These are phyloP conservation scores for Pyrenula aspistea DNA, from an alignment of 495 filamentous ascomycete genomes.

Conservation along the genomic window DNA sequence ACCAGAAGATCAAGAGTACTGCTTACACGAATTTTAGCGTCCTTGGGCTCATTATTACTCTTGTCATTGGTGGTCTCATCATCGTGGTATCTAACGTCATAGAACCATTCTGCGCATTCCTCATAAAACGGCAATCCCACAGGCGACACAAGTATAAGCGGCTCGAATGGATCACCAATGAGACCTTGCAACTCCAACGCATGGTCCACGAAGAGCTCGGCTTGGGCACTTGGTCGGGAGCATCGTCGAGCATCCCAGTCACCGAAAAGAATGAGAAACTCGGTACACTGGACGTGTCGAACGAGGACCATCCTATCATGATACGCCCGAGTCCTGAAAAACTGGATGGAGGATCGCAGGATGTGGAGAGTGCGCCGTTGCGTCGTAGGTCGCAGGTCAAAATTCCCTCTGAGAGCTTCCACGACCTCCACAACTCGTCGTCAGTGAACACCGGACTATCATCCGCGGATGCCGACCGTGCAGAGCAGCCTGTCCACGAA, in stretches of 20 bases:
- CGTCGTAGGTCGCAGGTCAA: not conserved
- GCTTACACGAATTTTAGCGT: not conserved
- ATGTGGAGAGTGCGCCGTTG: not conserved
- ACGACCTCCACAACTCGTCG: not conserved
- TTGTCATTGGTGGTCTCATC: not conserved
- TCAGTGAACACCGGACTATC: not conserved
- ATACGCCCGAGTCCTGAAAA: not conserved
- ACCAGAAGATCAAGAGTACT: not conserved
- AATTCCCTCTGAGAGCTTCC: not conserved
- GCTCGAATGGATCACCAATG: not conserved
- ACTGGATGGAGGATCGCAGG: not conserved
- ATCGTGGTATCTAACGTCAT: not conserved
- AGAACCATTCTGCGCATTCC: not conserved
- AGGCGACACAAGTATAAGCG: not conserved
- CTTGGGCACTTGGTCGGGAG: not conserved
- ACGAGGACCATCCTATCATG: not conserved
- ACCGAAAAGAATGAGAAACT: not conserved
- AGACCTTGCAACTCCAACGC: not conserved
- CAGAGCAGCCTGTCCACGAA: not conserved
- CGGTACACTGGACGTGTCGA: not conserved
- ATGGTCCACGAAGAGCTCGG: conserved; percentile 1
- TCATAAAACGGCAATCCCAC: not conserved
- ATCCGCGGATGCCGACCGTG: not conserved
- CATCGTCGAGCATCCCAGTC: not conserved
- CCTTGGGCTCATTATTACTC: not conserved